These are phyloP conservation scores for Microcyclospora tardicrescens DNA, from an alignment of 2,329 filamentous ascomycete genomes.

Conservation along the genomic window DNA sequence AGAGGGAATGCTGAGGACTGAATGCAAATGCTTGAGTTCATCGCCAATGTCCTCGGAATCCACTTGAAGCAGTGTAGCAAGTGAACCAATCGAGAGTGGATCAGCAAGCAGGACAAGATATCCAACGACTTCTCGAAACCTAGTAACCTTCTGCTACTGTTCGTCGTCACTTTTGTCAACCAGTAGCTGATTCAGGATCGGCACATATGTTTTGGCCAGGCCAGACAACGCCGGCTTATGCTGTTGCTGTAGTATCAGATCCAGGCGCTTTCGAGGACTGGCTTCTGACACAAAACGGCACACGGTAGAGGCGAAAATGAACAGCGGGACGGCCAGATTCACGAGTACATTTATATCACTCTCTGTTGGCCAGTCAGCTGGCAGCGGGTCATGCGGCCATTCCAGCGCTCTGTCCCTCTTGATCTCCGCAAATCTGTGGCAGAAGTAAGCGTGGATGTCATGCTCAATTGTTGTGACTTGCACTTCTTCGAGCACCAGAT, in stretches of 20 bases:
- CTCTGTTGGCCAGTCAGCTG: constrained; percentile 13
- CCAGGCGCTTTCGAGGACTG: constrained; percentile 1
- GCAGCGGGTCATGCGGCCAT: constrained; percentile 3
- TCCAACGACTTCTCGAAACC: constrained; percentile 13
- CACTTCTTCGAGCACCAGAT: constrained; percentile 12
- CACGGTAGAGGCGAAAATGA: constrained; percentile 19
- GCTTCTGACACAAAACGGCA: constrained; percentile 19
- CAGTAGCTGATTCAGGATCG: constrained; percentile 2
- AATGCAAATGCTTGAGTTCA: constrained; percentile 12
- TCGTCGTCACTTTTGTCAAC: too few species aligned
- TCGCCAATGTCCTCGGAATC: constrained; percentile 3
- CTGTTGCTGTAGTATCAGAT: not conserved
- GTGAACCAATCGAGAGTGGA: constrained; percentile 9
- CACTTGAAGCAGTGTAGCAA: constrained; percentile 11
- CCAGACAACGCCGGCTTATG: not conserved
- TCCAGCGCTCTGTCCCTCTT: not conserved
- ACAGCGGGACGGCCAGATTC: constrained; percentile 16
- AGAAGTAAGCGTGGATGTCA: constrained; percentile 16
- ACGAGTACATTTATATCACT: constrained; percentile 11
- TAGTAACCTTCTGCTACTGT: constrained; percentile 2
- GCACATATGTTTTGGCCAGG: constrained; percentile 1
- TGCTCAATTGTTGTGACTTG: constrained; percentile 10
- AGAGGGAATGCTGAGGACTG: constrained; percentile 14
- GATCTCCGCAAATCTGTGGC: constrained; percentile 8
- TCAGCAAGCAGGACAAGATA: constrained; percentile 9